Evolutionary conservation across 2,329 filamentous ascomycete genomes (phyloP).

Genomic region (Fusarium oligoseptatum): DNA sequence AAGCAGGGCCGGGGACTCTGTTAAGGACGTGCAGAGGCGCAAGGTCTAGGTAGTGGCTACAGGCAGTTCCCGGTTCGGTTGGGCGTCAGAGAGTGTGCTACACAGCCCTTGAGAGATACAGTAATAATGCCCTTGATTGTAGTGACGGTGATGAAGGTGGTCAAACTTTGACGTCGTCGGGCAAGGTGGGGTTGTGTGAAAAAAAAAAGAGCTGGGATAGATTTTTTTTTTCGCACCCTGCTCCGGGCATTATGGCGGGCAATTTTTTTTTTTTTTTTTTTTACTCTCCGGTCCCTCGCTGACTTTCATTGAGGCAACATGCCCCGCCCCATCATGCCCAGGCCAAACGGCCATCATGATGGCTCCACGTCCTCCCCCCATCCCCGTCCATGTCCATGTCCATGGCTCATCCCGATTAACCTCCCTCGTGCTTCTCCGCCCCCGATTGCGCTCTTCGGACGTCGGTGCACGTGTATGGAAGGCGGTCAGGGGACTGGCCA

Average conservation of each 20-base stretch:
- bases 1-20: background rate
- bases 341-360: conserved; percentile 25
- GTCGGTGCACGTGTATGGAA: conserved; percentile 44
- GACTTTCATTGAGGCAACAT: background rate
- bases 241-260: background rate
- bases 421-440: conserved; percentile 4
- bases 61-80: conserved; percentile 10
- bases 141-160: conserved; percentile 22
- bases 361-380: conserved; percentile 8
- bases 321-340: conserved; percentile 37
- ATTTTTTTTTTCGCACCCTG: conserved; percentile 10
- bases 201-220: conserved; percentile 32
- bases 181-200: conserved; percentile 31
- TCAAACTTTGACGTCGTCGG: conserved; percentile 36
- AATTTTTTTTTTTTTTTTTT: background rate
- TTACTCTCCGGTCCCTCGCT: background rate
- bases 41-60: background rate
- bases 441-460: conserved; percentile 33
- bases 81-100: conserved; percentile 12
- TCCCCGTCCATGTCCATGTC: background rate
- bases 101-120: background rate
- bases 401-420: background rate
- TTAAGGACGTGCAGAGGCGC: conserved; percentile 1
- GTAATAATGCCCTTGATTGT: conserved; percentile 12
- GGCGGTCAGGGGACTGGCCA: conserved; percentile 47